A percentile compares a stretch with the other conserved stretches of the same genome.
phyloP scores from a whole-genome alignment of 1,284 basidiomycete genomes.

The Cutaneotrichosporon sp. region DNA sequence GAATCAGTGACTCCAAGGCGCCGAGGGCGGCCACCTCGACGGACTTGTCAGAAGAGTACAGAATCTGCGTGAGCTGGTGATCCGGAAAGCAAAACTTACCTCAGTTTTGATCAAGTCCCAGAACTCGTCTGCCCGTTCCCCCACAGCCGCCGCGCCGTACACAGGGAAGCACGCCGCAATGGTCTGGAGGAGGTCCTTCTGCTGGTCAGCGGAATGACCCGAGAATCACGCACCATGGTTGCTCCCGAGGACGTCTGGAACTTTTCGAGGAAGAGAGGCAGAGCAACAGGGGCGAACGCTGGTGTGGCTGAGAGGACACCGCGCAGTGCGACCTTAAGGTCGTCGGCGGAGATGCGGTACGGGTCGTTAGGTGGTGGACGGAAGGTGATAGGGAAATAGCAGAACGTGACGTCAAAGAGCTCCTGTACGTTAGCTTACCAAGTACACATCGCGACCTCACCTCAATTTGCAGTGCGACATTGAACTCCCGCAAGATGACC shows the following conservation, averaged over 20 bases:
- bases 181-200: constrained; percentile 78
- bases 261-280: constrained; percentile 90
- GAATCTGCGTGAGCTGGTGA: constrained; percentile 59
- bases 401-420: constrained; percentile 92
- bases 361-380: constrained; percentile 90
- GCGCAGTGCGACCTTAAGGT: constrained; percentile 68
- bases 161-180: constrained; percentile 70
- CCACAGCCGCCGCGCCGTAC: constrained; percentile 65
- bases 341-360: constrained; percentile 84
- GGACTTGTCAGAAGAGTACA: constrained; percentile 74
- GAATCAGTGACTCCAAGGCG: constrained; percentile 64
- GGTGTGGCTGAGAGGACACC: constrained; percentile 72
- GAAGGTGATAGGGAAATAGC: constrained; percentile 99
- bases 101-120: constrained; percentile 87
- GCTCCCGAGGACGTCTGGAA: constrained; percentile 73
- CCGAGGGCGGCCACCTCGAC: constrained; percentile 69
- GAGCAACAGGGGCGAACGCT: constrained; percentile 73
- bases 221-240: constrained; percentile 62
- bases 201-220: constrained; percentile 3
- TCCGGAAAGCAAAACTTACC: constrained; percentile 49
- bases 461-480: constrained; percentile 67
- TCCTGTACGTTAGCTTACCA: constrained; percentile 56
- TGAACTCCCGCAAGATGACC: constrained; percentile 82
- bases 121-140: constrained; percentile 63
- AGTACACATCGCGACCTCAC: no score